Percentiles rank a stretch among this genome's conserved stretches.
These are phyloP conservation scores for Pleomassaria siparia DNA, from an alignment of 2,329 filamentous ascomycete genomes.

Conservation along the genomic window DNA sequence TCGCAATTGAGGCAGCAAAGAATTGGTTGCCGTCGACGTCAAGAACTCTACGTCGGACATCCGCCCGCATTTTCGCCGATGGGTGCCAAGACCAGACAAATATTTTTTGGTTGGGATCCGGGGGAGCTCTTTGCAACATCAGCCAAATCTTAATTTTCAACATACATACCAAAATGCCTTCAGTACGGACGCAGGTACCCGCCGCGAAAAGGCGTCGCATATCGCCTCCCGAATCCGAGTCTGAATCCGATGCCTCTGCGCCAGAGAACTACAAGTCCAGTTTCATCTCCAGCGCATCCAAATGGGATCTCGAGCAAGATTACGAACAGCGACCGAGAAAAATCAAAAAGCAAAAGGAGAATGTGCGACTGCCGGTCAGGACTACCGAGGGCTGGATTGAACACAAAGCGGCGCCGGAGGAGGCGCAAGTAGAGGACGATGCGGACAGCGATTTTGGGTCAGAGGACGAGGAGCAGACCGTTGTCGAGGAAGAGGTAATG, in stretches of 20 bases:
- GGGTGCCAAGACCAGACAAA: slow-evolving; percentile 21
- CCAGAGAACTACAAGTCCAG: slow-evolving; percentile 43
- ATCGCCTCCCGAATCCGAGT: slow-evolving; percentile 34
- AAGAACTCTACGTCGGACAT: background rate
- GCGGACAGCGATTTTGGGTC: slow-evolving; percentile 66
- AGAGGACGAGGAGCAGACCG: slow-evolving; percentile 49
- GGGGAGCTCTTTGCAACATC: slow-evolving; percentile 3
- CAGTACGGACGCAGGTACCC: slow-evolving; percentile 35
- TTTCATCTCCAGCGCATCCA: slow-evolving; percentile 73
- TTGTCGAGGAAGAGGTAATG: slow-evolving; percentile 42
- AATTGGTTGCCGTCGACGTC: background rate
- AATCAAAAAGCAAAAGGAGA: slow-evolving; percentile 70
- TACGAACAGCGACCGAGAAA: slow-evolving; percentile 83
- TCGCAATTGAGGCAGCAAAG: background rate
- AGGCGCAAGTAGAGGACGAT: slow-evolving; percentile 55
- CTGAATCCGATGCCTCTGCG: slow-evolving; percentile 17
- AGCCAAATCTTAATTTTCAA: no score
- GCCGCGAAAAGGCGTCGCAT: slow-evolving; percentile 41
- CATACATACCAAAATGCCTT: background rate
- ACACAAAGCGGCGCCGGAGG: slow-evolving; percentile 46
- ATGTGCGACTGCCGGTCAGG: slow-evolving; percentile 79
- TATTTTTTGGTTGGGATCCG: slow-evolving; percentile 12
- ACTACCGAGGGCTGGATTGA: slow-evolving; percentile 75
- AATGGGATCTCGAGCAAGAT: slow-evolving; percentile 89
- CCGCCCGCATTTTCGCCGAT: slow-evolving; percentile 10